These are phyloP conservation scores for Corynascus novoguineensis DNA, from an alignment of 495 filamentous ascomycete species.

Conservation along the genomic window DNA sequence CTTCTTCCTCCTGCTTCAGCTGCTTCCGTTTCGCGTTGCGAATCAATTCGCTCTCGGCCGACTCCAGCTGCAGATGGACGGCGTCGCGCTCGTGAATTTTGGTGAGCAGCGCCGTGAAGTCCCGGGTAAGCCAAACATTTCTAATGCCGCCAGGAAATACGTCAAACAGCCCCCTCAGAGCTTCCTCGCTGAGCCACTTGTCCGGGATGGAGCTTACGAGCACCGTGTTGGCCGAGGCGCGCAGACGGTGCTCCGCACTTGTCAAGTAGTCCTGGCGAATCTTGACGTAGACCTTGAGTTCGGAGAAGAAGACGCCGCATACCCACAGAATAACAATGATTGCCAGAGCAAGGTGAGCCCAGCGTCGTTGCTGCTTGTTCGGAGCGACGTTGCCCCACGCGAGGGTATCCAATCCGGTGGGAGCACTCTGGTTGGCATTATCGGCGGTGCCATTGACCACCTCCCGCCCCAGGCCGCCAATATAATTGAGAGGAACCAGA, in stretches of 20 bases:
- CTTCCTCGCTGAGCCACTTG: conserved; percentile 79
- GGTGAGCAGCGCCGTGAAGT: conserved; percentile 78
- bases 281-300: conserved; percentile 86
- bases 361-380: conserved; percentile 66
- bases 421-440: conserved; percentile 17
- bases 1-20: conserved; percentile 60
- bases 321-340: conserved; percentile 76
- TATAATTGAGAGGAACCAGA: conserved; percentile 75
- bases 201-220: conserved; percentile 83
- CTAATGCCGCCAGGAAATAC: conserved; percentile 94
- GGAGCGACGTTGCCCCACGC: conserved; percentile 89
- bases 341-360: conserved; percentile 83
- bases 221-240: conserved; percentile 94
- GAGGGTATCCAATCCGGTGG: conserved; percentile 65
- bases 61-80: conserved; percentile 68
- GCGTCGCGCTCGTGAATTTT: conserved; percentile 74
- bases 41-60: conserved; percentile 80
- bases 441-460: conserved; percentile 33
- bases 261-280: conserved; percentile 91
- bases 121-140: conserved; percentile 95
- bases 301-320: conserved; percentile 81
- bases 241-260: conserved; percentile 88
- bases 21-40: conserved; percentile 71
- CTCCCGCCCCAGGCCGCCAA: conserved; percentile 60
- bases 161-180: conserved; percentile 81